Conservation (phyloP, 2,329 filamentous ascomycete genomes). For the Paracorniculantispora psalliotae region DNA sequence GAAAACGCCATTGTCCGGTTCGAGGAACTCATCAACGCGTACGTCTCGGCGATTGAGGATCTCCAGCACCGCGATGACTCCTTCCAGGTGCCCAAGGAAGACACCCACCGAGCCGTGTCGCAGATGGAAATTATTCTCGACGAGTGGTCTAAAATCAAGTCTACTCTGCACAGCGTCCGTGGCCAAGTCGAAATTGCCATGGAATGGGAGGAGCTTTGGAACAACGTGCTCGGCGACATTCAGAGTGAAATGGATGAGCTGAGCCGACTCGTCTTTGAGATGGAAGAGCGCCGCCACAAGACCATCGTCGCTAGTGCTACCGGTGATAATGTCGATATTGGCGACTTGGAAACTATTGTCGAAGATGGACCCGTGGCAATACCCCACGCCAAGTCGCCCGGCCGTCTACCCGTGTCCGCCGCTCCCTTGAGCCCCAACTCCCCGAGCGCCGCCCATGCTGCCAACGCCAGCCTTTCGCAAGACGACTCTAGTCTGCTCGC, state of each 20-base stretch:
- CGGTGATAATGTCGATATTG: conserved; percentile 71
- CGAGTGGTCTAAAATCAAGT: conserved; percentile 80
- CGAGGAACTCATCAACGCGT: conserved; percentile 84
- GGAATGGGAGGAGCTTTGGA: conserved; percentile 99
- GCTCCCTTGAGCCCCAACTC: conserved; percentile 59
- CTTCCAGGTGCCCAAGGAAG: conserved; percentile 60
- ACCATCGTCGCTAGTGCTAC: conserved; percentile 58
- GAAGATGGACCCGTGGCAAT: conserved; percentile 68
- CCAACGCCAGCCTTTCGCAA: conserved; percentile 54
- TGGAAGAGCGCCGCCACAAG: conserved; percentile 92
- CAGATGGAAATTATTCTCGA: conserved; percentile 86
- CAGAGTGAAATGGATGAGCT: conserved; percentile 79
- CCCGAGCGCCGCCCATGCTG: conserved; percentile 43
- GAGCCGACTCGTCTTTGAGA: conserved; percentile 82
- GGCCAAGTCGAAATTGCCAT: conserved; percentile 92
- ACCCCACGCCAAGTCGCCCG: conserved; percentile 25
- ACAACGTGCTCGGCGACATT: conserved; percentile 87
- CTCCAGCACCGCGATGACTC: conserved; percentile 79
- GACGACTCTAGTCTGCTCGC: conserved; percentile 87
- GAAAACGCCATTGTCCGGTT: conserved; percentile 76
- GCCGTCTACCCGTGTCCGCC: conserved; percentile 47
- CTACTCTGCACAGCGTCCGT: conserved; percentile 72
- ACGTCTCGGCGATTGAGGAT: conserved; percentile 89
- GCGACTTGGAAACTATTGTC: conserved; percentile 86
- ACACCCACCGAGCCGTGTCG: conserved; percentile 68